Conservation (phyloP, 176 grass and related monocot species). For the Oryza glumipatula region DNA sequence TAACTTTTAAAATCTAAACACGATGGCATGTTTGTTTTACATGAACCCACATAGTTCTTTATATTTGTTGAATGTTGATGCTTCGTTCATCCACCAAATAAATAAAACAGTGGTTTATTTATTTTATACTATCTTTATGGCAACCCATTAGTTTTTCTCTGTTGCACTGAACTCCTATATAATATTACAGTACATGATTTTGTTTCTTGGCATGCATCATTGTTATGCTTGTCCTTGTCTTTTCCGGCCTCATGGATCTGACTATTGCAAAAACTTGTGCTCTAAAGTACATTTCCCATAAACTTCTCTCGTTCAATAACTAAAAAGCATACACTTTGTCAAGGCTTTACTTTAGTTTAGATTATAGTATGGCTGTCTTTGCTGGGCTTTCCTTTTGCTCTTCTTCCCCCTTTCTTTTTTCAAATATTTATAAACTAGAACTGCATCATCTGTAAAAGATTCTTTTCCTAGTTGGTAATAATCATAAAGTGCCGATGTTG, state of each 20-base stretch:
- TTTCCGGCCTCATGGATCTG: neutral
- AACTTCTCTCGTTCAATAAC: neutral
- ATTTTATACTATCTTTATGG: no score
- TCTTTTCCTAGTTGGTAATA: conserved; percentile 38
- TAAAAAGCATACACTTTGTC: conserved; percentile 2
- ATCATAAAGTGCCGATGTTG: neutral
- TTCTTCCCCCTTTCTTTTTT: neutral
- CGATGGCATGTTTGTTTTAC: conserved; percentile 12
- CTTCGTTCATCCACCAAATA: conserved; percentile 19
- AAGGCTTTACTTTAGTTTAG: conserved; percentile 29
- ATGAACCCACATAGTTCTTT: conserved; percentile 29
- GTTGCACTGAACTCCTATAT: neutral
- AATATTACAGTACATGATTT: neutral
- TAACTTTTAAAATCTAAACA: conserved; percentile 11
- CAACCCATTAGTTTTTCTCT: conserved; percentile 1
- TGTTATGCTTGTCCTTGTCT: neutral
- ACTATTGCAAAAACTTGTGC: conserved; percentile 3
- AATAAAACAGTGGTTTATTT: neutral
- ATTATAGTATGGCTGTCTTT: conserved; percentile 16
- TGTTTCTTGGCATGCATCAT: neutral
- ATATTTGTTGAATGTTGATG: neutral
- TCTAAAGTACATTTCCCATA: neutral
- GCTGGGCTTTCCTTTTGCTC: neutral
- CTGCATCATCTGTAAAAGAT: neutral
- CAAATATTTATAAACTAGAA: neutral